These are phyloP conservation scores for Alternaria longipes DNA, from an alignment of 2,329 filamentous ascomycete genomes.

Conservation along the genomic window DNA sequence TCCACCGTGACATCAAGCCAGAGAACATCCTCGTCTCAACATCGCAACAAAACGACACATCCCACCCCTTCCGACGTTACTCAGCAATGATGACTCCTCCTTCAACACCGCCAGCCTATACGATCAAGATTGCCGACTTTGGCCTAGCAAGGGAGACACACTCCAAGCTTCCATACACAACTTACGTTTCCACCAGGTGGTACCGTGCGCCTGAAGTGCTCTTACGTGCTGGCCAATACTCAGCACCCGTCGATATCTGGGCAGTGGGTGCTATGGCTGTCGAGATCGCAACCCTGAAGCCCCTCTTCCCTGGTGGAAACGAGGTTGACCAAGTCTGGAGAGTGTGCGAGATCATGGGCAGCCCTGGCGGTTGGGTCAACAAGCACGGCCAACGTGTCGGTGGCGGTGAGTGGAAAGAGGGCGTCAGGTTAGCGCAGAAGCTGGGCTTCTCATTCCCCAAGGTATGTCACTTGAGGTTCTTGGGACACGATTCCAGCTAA, in stretches of 20 bases:
- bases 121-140: conserved; percentile 98
- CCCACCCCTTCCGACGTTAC: conserved; percentile 89
- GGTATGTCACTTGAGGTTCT: conserved; percentile 49
- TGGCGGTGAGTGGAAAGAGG: conserved; percentile 97
- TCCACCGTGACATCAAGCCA: conserved; percentile 98
- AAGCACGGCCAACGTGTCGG: conserved; percentile 87
- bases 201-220: conserved; percentile 93
- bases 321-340: conserved; percentile 99
- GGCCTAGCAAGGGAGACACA: conserved; percentile 97
- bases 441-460: conserved; percentile 98
- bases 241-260: conserved; percentile 98
- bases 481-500: conserved; percentile 12
- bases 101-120: conserved; percentile 91
- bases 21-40: conserved; percentile 98
- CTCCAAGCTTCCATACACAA: conserved; percentile 95
- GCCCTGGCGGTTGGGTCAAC: conserved; percentile 97
- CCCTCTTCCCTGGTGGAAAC: conserved; percentile 95
- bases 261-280: conserved; percentile 98
- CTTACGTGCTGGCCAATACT: conserved; percentile 93
- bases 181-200: conserved; percentile 98
- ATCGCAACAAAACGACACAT: conserved; percentile 80
- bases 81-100: conserved; percentile 93
- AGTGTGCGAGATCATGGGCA: conserved; percentile 99
- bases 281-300: conserved; percentile 95
- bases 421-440: conserved; percentile 90